phyloP scores from a whole-genome alignment of 768 basidiomycete genomes.

The Vishniacozyma victoriae region DNA sequence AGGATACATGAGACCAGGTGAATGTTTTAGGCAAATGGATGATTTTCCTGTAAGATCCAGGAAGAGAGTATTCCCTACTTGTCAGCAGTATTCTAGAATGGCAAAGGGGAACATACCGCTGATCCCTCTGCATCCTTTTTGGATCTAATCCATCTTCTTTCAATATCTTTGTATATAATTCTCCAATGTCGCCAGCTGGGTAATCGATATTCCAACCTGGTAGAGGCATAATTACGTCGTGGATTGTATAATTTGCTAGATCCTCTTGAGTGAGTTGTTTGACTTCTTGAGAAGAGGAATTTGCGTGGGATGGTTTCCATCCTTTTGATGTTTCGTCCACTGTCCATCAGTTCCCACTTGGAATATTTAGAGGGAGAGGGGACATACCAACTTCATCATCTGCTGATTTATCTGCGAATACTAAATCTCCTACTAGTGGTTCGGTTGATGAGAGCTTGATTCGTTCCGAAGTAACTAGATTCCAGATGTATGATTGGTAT shows the following conservation, averaged over 20 bases:
- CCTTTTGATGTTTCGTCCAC: neutral
- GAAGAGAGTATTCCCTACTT: slow-evolving; percentile 78
- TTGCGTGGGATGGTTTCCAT: slow-evolving; percentile 36
- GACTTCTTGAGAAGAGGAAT: slow-evolving; percentile 52
- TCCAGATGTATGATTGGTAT: slow-evolving; percentile 98
- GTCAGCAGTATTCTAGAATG: slow-evolving; percentile 6
- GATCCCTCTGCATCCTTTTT: slow-evolving; percentile 72
- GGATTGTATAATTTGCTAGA: slow-evolving; percentile 69
- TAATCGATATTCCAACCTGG: slow-evolving; percentile 92
- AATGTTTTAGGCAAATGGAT: slow-evolving; percentile 76
- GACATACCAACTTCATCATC: slow-evolving; percentile 35
- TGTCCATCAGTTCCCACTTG: too few species aligned
- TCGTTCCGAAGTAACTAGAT: slow-evolving; percentile 90
- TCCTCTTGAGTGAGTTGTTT: slow-evolving; percentile 74
- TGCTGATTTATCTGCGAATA: slow-evolving; percentile 56
- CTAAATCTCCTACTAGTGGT: slow-evolving; percentile 83
- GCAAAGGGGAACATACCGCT: slow-evolving; percentile 56
- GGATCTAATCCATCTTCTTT: slow-evolving; percentile 81
- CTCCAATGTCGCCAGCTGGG: slow-evolving; percentile 79
- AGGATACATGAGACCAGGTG: slow-evolving; percentile 73
- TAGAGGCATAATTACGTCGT: slow-evolving; percentile 95
- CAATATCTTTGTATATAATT: slow-evolving; percentile 75
- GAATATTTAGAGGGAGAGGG: neutral
- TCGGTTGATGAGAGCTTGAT: slow-evolving; percentile 63
- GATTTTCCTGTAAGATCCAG: slow-evolving; percentile 89